phyloP scores from a whole-genome alignment of 495 filamentous ascomycete species.

The Aspergillus biplanus region DNA sequence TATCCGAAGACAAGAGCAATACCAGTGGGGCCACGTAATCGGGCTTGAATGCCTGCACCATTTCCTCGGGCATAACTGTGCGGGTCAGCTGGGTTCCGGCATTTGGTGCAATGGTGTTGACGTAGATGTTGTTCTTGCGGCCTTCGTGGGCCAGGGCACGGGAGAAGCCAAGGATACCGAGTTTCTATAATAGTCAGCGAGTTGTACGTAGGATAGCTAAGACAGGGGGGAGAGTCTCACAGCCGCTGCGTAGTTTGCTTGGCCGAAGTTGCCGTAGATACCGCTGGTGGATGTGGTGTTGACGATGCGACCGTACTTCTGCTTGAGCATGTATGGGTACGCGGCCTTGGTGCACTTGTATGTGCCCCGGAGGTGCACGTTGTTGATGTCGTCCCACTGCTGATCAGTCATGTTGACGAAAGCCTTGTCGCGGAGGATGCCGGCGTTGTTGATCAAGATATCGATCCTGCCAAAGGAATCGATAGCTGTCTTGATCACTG shows the following conservation, averaged over 20 bases:
- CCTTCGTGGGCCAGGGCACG: slow-evolving; percentile 92
- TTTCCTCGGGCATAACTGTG: slow-evolving; percentile 93
- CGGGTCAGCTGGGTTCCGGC: slow-evolving; percentile 95
- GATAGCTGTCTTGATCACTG: slow-evolving; percentile 88
- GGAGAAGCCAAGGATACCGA: slow-evolving; percentile 92
- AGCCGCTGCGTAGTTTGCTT: slow-evolving; percentile 96
- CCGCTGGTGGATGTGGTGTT: slow-evolving; percentile 97
- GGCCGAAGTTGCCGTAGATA: slow-evolving; percentile 99
- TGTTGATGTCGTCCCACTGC: slow-evolving; percentile 89
- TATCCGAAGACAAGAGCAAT: slow-evolving; percentile 84
- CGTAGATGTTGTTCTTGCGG: slow-evolving; percentile 95
- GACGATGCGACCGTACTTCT: slow-evolving; percentile 96
- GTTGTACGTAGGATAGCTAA: no score
- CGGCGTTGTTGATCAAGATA: slow-evolving; percentile 95
- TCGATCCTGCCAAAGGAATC: slow-evolving; percentile 94
- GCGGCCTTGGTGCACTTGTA: slow-evolving; percentile 98
- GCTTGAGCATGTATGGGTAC: slow-evolving; percentile 97
- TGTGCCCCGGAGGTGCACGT: slow-evolving; percentile 91
- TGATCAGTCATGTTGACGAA: slow-evolving; percentile 97
- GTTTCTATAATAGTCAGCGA: slow-evolving; percentile 54
- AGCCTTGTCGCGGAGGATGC: slow-evolving; percentile 96
- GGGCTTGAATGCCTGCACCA: slow-evolving; percentile 99
- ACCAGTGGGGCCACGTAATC: slow-evolving; percentile 97
- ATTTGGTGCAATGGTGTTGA: slow-evolving; percentile 98
- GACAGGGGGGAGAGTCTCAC: no score